Base-by-base conservation (phyloP, 352 stramenopile genomes). In the Lagenidium sp. region DNA sequence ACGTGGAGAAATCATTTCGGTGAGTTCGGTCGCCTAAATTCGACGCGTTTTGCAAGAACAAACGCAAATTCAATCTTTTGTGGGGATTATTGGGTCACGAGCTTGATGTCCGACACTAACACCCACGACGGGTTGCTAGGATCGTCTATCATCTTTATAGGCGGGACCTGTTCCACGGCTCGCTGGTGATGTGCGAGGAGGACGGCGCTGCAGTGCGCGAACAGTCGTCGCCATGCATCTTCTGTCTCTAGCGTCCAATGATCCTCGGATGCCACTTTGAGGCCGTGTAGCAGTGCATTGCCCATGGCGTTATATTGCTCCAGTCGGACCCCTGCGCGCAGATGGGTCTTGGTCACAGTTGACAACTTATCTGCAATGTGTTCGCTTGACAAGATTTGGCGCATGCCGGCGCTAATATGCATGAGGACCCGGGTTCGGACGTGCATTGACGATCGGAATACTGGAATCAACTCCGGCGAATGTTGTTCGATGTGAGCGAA, bases 221-320 rank as follows among this genome's bases (percentile, higher is more conserved):
- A 80, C 4, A 80, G 34, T 4, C 59, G 54, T 1, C 64, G 47
- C 67, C 67, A 80, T 0, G 64, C 58, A 4, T 63, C 47, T 12
- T 70, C 62, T 7, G 74, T 50, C 35, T 75, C 56, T 15, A 55
- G 39, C 26, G 64, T 59, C 67, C 67, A 80, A 3, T 55, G 24
- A 7, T 52, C 41, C n/a, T 58, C 61, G 1, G 67, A 69, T 7
- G 51, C 64, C 34, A 68, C 55, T 25, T 66, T 55, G 65, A 95
- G 92, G 6, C 76, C 69, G 13, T 58, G 57, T 25, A 97, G 59
- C 13, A 97, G 74, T 18, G 79, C 83, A 36, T 88, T 78, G 2
- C 94, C 88, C 12, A 97, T 59, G 12, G 77, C 64, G 30, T 96
- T 93, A 70, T 95, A 96, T 32, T 82, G 70, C 25, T 94, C 75